phyloP scores from a whole-genome alignment of 768 basidiomycete genomes.

The Calvatia gigantea region DNA sequence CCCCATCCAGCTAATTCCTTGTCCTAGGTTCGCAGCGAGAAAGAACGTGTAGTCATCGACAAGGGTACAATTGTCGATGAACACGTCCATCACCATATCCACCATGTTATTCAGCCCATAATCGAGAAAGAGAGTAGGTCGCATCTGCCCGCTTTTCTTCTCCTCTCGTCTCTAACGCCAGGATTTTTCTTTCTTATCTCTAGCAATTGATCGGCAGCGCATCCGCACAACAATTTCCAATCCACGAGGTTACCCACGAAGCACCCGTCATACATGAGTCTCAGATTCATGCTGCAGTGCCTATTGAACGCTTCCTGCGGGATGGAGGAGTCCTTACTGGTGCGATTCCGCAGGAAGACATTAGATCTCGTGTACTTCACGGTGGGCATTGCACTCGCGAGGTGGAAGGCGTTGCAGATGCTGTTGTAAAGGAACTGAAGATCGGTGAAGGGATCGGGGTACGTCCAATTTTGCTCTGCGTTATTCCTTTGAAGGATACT shows the following conservation, averaged over 20 bases:
- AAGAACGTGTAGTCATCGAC: constrained; percentile 29
- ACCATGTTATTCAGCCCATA: constrained; percentile 35
- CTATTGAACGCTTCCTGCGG: constrained; percentile 30
- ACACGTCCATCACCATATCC: constrained; percentile 31
- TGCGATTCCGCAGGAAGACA: constrained; percentile 15
- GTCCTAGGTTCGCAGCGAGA: constrained; percentile 19
- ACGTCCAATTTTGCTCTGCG: neutral
- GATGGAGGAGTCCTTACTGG: constrained; percentile 19
- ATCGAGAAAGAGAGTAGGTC: constrained; percentile 36
- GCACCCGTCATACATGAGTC: constrained; percentile 35
- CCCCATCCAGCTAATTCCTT: neutral
- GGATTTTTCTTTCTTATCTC: neutral
- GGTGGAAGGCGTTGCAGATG: constrained; percentile 23
- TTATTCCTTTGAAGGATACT: too few relatives aligned
- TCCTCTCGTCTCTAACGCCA: too few relatives aligned
- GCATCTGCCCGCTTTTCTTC: neutral
- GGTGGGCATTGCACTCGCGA: constrained; percentile 20
- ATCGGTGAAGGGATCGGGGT: constrained; percentile 9
- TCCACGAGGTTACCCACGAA: constrained; percentile 32
- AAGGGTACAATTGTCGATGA: constrained; percentile 30
- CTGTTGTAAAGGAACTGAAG: constrained; percentile 17
- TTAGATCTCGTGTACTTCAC: constrained; percentile 19
- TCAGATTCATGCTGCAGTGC: constrained; percentile 28
- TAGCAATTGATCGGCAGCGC: constrained; percentile 27
- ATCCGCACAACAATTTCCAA: constrained; percentile 33